Evolutionary conservation across 805 yeast genomes (phyloP), one percentile per base, ranked within the genome.

Genomic region (Candida stauntonica): DNA sequence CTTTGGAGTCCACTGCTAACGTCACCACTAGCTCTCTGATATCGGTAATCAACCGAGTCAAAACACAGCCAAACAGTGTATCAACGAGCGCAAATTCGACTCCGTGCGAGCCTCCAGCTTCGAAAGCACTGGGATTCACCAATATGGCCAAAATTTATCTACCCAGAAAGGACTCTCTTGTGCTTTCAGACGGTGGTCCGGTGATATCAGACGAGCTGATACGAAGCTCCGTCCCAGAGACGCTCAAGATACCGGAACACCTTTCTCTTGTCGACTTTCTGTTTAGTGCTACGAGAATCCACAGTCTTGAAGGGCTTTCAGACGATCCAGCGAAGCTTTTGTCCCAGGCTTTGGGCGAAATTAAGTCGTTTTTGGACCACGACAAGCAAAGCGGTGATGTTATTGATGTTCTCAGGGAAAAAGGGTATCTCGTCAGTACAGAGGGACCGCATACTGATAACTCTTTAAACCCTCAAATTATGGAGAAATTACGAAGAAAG

Each of bases 201-300:
- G 31, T 41, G 14, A 13, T 36, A 7, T 29, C 33, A 5, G 38
- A 36, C 15, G 45, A 36, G 31, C 30, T 41, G 13, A 26, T 36
- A 9, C 18, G 38, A 13, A 41, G 45, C 18, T 36, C 41, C 5
- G 31, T 41, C 12, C 41, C 45, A 15, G 45, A 41, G 17, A 36
- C 45, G 11, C 33, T 41, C 17, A 36, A 37, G 26, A 36, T 41
- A 24, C 45, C 45, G 4, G 45, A 41, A 28, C 28, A 36, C 24
- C 17, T 41, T 9, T 34, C 45, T 1, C 14, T 41, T 14, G 41
- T 37, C 2, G 45, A 41, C 38, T 37, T 41, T 23, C 30, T 41
- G 9, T 30, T 36, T 23, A 20, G 35, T 3, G 19, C 45, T 5
- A 33, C 33, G 4, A 17, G 45, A 3, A 37, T 41, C 19, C 35